Evolutionary conservation across 306 rosid species (phyloP), one percentile per base, ranked within the genome.

Genomic region (Prunus salicina): DNA sequence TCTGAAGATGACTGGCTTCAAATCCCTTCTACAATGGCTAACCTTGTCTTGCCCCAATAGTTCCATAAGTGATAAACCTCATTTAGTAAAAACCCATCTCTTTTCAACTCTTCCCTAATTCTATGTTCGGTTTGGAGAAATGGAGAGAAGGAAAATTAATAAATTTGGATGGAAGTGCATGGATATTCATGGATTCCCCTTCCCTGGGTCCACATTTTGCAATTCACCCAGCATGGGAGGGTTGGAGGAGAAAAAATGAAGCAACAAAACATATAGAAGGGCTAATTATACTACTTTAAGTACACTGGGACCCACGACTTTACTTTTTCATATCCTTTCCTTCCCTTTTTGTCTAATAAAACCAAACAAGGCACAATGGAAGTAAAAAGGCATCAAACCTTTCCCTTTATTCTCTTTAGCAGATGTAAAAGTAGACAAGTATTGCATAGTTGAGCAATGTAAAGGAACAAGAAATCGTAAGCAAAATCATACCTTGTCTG

Each of bases 401-500:
- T 43, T 38, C 64, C 65, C 53, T 41, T 65, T 24, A 76, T 67
- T 24, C n/a, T n/a, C 30, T 66, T 58, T 65, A 53, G 55, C 43
- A 41, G 19, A 69, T 12, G 32, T 57, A 68, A 53, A 66, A 50
- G 55, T 60, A 56, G 41, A 57, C 24, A 65, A 67, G 28, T 22
- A 52, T 72, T 20, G 55, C 71, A 27, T 18, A 19, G 25, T 70
- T 38, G 55, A 13, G 51, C 55, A 51, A 28, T 27, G 58, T 24
- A 72, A 76, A 53, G 18, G 50, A 24, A 30, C 6, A 47, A 57
- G 24, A 45, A 64, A 71, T 30, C 18, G 69, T 19, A 14, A 73
- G 45, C 15, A 46, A 43, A 62, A 49, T 34, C 53, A 69, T 85
- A 93, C 97, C 98, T 91, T 91, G 82, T 91, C 93, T 47, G 98